Evolutionary conservation across 2,329 filamentous ascomycete species (phyloP).

Genomic region (Fusarium succisae): DNA sequence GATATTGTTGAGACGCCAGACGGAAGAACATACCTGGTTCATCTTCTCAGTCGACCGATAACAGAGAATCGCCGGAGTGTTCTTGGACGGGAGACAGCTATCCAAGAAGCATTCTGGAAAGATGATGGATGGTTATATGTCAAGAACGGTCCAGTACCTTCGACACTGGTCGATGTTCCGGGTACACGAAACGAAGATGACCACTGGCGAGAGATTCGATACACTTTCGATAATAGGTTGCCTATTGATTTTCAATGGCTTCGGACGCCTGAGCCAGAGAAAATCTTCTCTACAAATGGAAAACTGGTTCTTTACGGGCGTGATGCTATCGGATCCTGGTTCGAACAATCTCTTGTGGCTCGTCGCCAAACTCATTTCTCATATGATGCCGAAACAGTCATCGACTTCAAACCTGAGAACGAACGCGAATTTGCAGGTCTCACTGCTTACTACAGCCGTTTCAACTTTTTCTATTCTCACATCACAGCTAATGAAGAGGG

Average conservation of each 20-base stretch:
- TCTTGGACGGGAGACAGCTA: slow-evolving; percentile 63
- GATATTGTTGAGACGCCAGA: slow-evolving; percentile 63
- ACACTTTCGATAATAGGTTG: slow-evolving; percentile 56
- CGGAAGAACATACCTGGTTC: slow-evolving; percentile 62
- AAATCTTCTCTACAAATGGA: slow-evolving; percentile 56
- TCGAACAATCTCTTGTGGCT: slow-evolving; percentile 65
- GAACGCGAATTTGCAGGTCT: slow-evolving; percentile 69
- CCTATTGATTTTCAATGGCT: slow-evolving; percentile 66
- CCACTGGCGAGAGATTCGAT: slow-evolving; percentile 60
- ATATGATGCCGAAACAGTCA: slow-evolving; percentile 65
- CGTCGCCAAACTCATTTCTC: slow-evolving; percentile 67
- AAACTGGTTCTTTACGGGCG: slow-evolving; percentile 58
- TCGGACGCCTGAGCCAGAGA: slow-evolving; percentile 62
- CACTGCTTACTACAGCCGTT: slow-evolving; percentile 70
- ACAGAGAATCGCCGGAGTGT: slow-evolving; percentile 62
- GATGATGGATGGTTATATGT: slow-evolving; percentile 68
- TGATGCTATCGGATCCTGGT: slow-evolving; percentile 66
- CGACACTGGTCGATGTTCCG: slow-evolving; percentile 60
- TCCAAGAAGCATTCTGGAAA: slow-evolving; percentile 67
- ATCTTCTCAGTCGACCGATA: slow-evolving; percentile 60
- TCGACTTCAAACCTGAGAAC: slow-evolving; percentile 63
- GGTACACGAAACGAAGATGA: slow-evolving; percentile 54
- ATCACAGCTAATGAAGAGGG: slow-evolving; percentile 65
- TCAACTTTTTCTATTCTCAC: slow-evolving; percentile 71
- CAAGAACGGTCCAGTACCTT: slow-evolving; percentile 64